These are phyloP conservation scores for Microdochium bolleyi DNA, from an alignment of 2,329 filamentous ascomycete species.

Conservation along the genomic window DNA sequence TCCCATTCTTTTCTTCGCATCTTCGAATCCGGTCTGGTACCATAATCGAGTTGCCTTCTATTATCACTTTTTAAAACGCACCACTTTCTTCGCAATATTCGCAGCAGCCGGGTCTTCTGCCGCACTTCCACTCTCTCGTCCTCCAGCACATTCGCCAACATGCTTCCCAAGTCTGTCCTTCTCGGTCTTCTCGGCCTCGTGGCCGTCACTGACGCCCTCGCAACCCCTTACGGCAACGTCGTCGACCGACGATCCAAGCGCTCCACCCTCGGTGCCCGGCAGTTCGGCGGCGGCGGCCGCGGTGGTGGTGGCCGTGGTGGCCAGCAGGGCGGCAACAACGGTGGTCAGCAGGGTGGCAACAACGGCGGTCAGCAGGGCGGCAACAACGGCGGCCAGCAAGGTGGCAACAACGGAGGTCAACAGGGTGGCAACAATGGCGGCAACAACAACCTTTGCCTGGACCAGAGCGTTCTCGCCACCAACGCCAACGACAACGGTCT, in stretches of 20 bases:
- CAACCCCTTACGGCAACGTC: constrained; percentile 26
- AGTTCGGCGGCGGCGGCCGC: constrained; percentile 17
- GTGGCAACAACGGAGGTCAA: constrained; percentile 9
- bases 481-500: constrained; percentile 30
- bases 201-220: constrained; percentile 34
- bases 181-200: constrained; percentile 39
- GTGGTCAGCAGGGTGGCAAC: constrained; percentile 10
- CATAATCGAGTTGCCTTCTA: constrained; percentile 22
- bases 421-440: constrained; percentile 11
- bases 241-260: constrained; percentile 13
- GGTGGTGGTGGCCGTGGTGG: constrained; percentile 4
- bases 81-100: constrained; percentile 9
- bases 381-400: no score
- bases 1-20: constrained; percentile 31
- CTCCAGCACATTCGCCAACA: constrained; percentile 23
- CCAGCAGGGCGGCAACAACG: constrained; percentile 7
- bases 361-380: constrained; percentile 12
- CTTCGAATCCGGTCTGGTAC: constrained; percentile 42
- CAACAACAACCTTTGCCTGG: constrained; percentile 26
- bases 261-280: constrained; percentile 27
- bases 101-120: constrained; percentile 4
- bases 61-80: constrained; percentile 1
- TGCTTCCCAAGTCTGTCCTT: constrained; percentile 44
- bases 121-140: constrained; percentile 9
- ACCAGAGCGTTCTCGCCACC: constrained; percentile 36